Base-by-base conservation (phyloP, 345 rosid species). In the Citrus inodora region DNA sequence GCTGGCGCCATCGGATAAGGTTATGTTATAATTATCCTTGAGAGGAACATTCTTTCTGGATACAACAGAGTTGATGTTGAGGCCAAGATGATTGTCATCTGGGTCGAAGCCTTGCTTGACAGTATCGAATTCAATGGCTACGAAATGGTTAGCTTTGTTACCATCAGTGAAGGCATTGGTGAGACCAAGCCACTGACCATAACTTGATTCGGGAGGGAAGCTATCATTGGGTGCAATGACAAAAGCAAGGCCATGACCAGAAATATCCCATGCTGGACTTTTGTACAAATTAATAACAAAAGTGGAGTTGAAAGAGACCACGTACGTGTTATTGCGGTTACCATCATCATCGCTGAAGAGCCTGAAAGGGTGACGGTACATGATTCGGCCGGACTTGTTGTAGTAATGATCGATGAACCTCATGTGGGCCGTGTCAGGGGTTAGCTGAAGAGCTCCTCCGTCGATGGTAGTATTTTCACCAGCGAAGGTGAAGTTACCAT, bases 111-210 rank as follows among this genome's bases (percentile, higher is more conserved):
- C 83, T 48, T 90, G 85, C 83, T 80, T 76, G 14, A 68, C 59
- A 0, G 94, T 91, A 79, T 86, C 90, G 25, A 91, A 83, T 78
- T 88, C 92, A 0, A 91, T 67, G 63, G 91, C 94, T 5, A 89
- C 40, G 9, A 85, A 37, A 24, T 78, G 75, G 71, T 83, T 85
- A 17, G 56, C 65, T 4, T 10, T 13, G 63, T 42, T 86, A 1
- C 78, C 73, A 33, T 86, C 88, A 10, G 83, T 37, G 62, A 56
- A 8, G 30, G 66, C 79, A 35, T 81, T 86, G 27, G 85, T 83
- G 37, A 86, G 80, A 64, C 86, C 88, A 24, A 86, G 85, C 86
- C 86, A 83, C 37, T 74, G 85, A 10, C 85, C 86, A 27, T 53
- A 53, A 61, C 88, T 86, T 9, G 38, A 11, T 14, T 27, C 40